Evolutionary conservation across 2,329 filamentous ascomycete genomes (phyloP).

Genomic region (Dactylellina leptospora): DNA sequence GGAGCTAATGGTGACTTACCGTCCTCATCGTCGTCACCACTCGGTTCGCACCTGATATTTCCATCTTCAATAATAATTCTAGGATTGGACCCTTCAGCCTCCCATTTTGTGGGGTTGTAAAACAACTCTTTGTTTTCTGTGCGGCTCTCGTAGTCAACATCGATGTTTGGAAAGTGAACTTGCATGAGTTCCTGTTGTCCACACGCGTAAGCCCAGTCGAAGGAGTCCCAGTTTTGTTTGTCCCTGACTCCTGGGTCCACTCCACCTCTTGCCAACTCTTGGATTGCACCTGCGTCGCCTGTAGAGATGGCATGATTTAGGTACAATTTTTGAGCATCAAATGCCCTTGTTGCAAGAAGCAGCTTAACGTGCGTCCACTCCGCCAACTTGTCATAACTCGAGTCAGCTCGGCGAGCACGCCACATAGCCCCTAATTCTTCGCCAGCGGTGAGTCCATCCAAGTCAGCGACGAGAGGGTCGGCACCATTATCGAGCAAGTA

Average conservation of each 20-base stretch:
- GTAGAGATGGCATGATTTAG: too few species aligned
- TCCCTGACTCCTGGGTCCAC: background rate
- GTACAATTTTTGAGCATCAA: background rate
- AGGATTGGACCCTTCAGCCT: background rate
- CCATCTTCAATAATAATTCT: background rate
- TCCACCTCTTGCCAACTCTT: background rate
- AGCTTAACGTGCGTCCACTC: background rate
- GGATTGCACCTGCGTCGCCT: background rate
- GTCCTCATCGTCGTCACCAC: background rate
- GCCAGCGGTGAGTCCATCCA: background rate
- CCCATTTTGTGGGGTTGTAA: background rate
- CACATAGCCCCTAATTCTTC: background rate
- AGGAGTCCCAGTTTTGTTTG: slow-evolving; percentile 7
- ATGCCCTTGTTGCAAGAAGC: background rate
- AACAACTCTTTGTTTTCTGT: background rate
- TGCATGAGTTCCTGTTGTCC: background rate
- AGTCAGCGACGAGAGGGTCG: background rate
- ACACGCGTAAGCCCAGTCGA: slow-evolving; percentile 17
- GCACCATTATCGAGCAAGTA: background rate
- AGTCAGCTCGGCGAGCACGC: background rate
- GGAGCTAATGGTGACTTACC: background rate
- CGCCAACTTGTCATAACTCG: background rate
- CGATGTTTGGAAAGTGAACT: background rate
- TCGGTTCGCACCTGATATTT: background rate
- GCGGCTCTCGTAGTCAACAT: background rate